Evolutionary conservation across 2,329 filamentous ascomycete genomes (phyloP), one percentile per base, ranked within the genome.

Genomic region (Hypoxylon sp.): DNA sequence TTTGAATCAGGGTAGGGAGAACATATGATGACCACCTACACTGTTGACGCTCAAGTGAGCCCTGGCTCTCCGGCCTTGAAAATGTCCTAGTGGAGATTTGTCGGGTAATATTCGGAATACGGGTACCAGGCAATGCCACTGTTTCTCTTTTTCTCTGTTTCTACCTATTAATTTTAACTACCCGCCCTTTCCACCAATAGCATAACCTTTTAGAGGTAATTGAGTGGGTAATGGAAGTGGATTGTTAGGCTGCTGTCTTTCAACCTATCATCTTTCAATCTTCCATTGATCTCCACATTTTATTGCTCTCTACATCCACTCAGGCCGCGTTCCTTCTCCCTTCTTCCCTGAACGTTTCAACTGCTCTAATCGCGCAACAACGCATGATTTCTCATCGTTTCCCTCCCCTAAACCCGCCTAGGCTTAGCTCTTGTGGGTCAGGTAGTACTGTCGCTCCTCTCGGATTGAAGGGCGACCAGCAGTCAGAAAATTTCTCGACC

Each of bases 401-500:
- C 38, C 21, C 28, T 7, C 19, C 17, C 48, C 67, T 67, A 69
- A 58, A 46, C 68, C 60, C 4, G 10, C 52, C 28, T 65, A 55
- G 49, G 62, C 17, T 56, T 70, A 70, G 68, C 36, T 36, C 30
- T 17, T 23, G 65, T 64, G 63, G 62, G 50, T 62, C 56, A 34
- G 51, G 65, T 65, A 61, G 68, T 38, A 68, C 60, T 53, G 28
- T 59, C 43, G 50, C 64, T 68, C 60, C 56, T 62, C 52, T 68
- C 46, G 63, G 64, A 61, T 52, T 57, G 68, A 63, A 65, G 58
- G 58, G 34, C 49, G 28, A 21, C 28, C 52, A 57, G 49, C 49
- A 62, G 60, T 56, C 63, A 69, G 51, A 60, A 68, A 68, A 61
- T 66, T 68, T 68, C 65, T 68, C 63, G 68, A 65, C 65, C 61